Evolutionary conservation across 202 grass and related monocot genomes (phyloP).

Genomic region (Carex arenaria): DNA sequence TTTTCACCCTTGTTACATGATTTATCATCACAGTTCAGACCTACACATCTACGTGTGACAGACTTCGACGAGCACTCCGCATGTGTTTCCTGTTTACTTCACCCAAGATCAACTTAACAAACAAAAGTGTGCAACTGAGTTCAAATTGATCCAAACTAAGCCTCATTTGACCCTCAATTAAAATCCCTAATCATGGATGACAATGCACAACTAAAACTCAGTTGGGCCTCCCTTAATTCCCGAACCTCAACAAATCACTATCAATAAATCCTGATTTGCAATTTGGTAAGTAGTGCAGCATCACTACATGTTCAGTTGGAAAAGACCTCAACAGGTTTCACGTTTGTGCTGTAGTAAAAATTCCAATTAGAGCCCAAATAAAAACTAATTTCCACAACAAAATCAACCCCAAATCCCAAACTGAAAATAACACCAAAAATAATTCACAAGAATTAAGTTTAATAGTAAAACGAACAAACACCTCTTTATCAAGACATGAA

Average conservation of each 20-base stretch:
- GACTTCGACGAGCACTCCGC: constrained; percentile 20
- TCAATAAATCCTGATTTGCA: background rate
- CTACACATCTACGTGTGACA: constrained; percentile 15
- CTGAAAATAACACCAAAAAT: background rate
- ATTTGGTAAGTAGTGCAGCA: background rate
- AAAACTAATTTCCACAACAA: background rate
- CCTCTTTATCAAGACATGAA: constrained; percentile 41
- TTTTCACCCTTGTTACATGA: constrained; percentile 35
- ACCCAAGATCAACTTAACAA: constrained; percentile 35
- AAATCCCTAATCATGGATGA: background rate
- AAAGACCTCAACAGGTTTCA: background rate
- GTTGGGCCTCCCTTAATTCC: background rate
- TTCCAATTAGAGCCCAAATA: background rate
- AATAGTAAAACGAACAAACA: constrained; percentile 17
- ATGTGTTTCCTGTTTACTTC: constrained; percentile 50
- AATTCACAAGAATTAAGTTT: background rate
- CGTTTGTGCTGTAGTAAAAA: background rate
- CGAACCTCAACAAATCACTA: background rate
- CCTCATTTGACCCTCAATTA: background rate
- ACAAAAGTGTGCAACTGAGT: constrained; percentile 6
- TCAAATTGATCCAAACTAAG: background rate
- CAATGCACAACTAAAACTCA: background rate
- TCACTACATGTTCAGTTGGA: background rate
- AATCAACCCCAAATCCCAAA: background rate
- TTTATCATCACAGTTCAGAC: constrained; percentile 23